Evolutionary conservation across 495 filamentous ascomycete genomes (phyloP).

Genomic region (Hypoxylon fuscum): DNA sequence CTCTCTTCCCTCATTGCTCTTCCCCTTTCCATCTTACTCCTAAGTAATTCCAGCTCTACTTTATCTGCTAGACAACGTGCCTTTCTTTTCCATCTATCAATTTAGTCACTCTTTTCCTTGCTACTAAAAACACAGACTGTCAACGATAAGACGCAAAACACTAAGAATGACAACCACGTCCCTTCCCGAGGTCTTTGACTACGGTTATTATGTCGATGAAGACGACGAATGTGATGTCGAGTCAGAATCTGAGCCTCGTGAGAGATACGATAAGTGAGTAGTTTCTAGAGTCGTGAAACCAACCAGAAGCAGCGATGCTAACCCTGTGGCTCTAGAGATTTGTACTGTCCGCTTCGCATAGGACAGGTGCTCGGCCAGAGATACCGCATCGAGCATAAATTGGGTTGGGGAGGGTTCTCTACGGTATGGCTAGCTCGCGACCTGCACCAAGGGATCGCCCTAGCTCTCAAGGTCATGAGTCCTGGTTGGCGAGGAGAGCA

Average conservation of each 20-base stretch:
- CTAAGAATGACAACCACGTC: no score
- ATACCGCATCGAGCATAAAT: slow-evolving; percentile 59
- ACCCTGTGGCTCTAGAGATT: neutral
- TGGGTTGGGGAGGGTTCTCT: slow-evolving; percentile 59
- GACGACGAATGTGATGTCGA: neutral
- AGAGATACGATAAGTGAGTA: neutral
- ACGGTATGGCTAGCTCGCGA: slow-evolving; percentile 65
- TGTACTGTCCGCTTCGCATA: neutral
- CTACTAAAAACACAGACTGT: no score
- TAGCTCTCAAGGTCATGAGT: slow-evolving; percentile 45
- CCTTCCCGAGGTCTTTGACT: neutral
- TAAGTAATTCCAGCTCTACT: no score
- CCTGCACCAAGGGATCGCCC: slow-evolving; percentile 20
- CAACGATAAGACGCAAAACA: no score
- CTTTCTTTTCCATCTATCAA: no score
- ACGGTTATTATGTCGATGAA: neutral
- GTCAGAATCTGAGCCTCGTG: neutral
- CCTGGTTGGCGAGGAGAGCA: slow-evolving; percentile 24
- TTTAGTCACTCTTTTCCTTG: no score
- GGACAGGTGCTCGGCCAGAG: neutral
- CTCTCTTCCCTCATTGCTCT: no score
- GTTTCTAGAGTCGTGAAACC: neutral
- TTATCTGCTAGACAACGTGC: no score
- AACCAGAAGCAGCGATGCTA: neutral
- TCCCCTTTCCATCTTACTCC: no score